phyloP scores from a whole-genome alignment of 768 basidiomycete species.

The Pleurotus citrinopileatus region DNA sequence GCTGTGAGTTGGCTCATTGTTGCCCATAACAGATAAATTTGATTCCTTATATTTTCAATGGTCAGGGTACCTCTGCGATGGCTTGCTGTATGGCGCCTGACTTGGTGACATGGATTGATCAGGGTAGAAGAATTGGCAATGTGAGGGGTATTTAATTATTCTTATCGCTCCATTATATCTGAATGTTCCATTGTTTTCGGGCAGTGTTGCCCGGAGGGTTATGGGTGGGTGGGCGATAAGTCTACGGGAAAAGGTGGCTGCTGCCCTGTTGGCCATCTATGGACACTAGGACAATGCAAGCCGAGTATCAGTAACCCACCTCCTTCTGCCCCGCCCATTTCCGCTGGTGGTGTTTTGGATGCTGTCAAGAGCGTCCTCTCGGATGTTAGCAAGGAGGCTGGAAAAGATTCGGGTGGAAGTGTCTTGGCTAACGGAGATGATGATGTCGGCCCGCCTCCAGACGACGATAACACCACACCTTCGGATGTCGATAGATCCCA shows the following conservation, averaged over 20 bases:
- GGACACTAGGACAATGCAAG: neutral
- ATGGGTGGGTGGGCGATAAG: neutral
- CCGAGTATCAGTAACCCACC: neutral
- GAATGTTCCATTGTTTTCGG: neutral
- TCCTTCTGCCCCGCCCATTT: neutral
- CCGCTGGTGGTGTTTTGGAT: neutral
- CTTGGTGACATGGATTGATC: constrained; percentile 5
- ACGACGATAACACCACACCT: neutral
- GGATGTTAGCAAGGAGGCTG: neutral
- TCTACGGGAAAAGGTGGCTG: neutral
- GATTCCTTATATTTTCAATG: neutral
- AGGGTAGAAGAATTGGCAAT: neutral
- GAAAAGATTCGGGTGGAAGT: neutral
- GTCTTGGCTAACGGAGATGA: neutral
- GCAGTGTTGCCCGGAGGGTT: neutral
- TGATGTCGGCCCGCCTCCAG: neutral
- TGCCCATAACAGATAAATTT: neutral
- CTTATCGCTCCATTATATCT: neutral
- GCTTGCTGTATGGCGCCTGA: neutral
- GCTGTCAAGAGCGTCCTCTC: neutral
- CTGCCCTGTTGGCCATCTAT: neutral
- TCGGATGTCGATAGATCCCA: neutral
- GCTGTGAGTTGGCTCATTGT: neutral
- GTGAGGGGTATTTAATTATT: neutral
- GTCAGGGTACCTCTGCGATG: neutral